Base-by-base conservation (phyloP, 1,284 basidiomycete genomes). In the Apiotrichum siamense region DNA sequence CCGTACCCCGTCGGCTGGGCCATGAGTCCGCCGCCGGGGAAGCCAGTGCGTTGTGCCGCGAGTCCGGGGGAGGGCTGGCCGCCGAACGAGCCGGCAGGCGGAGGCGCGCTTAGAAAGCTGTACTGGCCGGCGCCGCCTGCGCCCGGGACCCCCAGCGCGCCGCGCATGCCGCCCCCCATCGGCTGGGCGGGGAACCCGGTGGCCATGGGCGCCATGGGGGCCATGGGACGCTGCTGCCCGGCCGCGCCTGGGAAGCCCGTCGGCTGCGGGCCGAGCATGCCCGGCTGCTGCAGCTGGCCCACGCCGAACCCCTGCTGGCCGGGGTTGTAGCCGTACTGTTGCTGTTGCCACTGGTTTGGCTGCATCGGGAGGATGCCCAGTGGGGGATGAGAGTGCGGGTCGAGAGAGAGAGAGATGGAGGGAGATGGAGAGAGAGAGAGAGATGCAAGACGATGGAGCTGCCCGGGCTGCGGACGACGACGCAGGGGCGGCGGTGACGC, bases 141-240 rank as follows among this genome's bases (percentile, higher is more conserved):
- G 52, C 59, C 12, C 46, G 62, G 47, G 15, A 39, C 23, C 10
- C 38, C 23, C 12, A 39, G 21, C 7, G 10, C 21, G 36, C 20
- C 36, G 38, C 38, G 48, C 55, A 57, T 55, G 29, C 54, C 52
- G 21, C 53, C 54, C 15, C n/a, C 18, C 35, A 20, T 7, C 9
- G 42, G 25, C 23, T 33, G 20, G 23, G 33, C 33, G 31, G 48
- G 50, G 54, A 64, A 70, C 11, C 69, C 72, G 3, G 82, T 83
- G n/a, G n/a, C n/a, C n/a, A n/a, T n/a, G n/a, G 33, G 13, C 10
- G 10, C 12, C 33, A 35, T 35, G 12, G 33, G 12, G 54, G 80
- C 79, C 66, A 79, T 73, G 24, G 82, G 79, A 61, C 80, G 81
- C 63, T 57, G 55, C 24, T 50, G 55, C 47, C 52, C 50, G 17